These are phyloP conservation scores for Cladosporium cucumerinum DNA, from an alignment of 2,329 filamentous ascomycete genomes.

Conservation along the genomic window DNA sequence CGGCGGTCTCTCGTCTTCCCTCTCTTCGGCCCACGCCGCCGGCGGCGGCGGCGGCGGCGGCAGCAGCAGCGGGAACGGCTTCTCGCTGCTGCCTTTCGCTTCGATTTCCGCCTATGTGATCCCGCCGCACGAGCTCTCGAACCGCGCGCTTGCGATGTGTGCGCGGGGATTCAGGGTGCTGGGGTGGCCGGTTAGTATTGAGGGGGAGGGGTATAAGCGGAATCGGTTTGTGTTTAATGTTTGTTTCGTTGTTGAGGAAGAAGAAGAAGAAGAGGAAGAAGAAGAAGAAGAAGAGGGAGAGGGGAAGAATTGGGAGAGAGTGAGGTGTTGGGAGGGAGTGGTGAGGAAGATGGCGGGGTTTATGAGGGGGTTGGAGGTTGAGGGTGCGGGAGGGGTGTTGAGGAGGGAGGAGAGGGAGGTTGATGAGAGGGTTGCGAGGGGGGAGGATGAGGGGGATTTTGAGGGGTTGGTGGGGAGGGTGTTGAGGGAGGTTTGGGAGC, in stretches of 20 bases:
- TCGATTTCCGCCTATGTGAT: conserved; percentile 90
- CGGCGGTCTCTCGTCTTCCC: neutral
- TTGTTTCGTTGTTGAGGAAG: conserved; percentile 71
- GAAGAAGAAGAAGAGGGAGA: no score
- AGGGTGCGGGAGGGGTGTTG: conserved; percentile 66
- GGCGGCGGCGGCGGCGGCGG: neutral
- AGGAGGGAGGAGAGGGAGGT: conserved; percentile 53
- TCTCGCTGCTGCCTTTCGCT: conserved; percentile 54
- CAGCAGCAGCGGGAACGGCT: neutral
- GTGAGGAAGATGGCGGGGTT: conserved; percentile 80
- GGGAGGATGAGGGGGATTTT: conserved; percentile 24
- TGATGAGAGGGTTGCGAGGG: conserved; percentile 14
- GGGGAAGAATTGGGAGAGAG: conserved; percentile 23
- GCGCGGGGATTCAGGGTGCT: conserved; percentile 76
- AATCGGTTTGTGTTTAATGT: conserved; percentile 98
- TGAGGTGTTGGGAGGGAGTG: conserved; percentile 71
- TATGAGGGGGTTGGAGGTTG: conserved; percentile 87
- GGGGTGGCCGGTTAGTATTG: conserved; percentile 84
- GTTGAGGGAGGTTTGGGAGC: conserved; percentile 85
- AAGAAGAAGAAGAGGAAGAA: conserved; percentile 69
- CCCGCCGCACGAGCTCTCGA: conserved; percentile 90
- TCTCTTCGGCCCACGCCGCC: neutral
- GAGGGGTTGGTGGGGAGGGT: conserved; percentile 52
- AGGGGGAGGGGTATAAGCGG: conserved; percentile 71
- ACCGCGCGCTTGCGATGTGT: conserved; percentile 76